phyloP scores from a whole-genome alignment of 306 rosid genomes.

The Benincasa hispida region DNA sequence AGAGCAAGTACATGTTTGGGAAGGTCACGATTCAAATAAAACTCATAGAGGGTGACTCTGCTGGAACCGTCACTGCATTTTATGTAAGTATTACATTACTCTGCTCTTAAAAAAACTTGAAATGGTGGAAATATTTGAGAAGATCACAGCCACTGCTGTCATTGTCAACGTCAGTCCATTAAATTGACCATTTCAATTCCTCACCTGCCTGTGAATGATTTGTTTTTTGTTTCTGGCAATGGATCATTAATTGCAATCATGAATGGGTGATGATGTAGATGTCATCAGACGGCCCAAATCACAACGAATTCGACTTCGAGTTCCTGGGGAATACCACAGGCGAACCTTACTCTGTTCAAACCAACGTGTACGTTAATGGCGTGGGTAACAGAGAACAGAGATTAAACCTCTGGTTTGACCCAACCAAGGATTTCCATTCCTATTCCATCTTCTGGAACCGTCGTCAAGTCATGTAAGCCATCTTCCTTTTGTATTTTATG shows the following conservation, averaged over 20 bases:
- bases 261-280: conserved; percentile 27
- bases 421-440: conserved; percentile 63
- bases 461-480: conserved; percentile 81
- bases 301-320: conserved; percentile 90
- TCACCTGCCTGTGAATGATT: too few species aligned
- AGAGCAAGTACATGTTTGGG: conserved; percentile 81
- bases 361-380: conserved; percentile 79
- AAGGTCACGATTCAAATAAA: conserved; percentile 69
- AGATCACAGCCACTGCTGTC: too few species aligned
- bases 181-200: too few species aligned
- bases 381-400: conserved; percentile 90
- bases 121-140: neutral
- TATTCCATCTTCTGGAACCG: conserved; percentile 87
- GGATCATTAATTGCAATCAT: neutral
- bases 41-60: conserved; percentile 89
- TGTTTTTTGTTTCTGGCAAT: neutral
- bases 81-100: conserved; percentile 38
- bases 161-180: too few species aligned
- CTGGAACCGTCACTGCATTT: conserved; percentile 96
- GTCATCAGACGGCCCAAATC: conserved; percentile 87
- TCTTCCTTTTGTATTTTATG: neutral
- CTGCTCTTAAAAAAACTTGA: too few species aligned
- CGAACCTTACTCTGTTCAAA: conserved; percentile 81
- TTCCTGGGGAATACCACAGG: conserved; percentile 86
- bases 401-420: conserved; percentile 92